Base-by-base conservation (phyloP, 2,329 filamentous ascomycete genomes). In the Xylaria sp. region DNA sequence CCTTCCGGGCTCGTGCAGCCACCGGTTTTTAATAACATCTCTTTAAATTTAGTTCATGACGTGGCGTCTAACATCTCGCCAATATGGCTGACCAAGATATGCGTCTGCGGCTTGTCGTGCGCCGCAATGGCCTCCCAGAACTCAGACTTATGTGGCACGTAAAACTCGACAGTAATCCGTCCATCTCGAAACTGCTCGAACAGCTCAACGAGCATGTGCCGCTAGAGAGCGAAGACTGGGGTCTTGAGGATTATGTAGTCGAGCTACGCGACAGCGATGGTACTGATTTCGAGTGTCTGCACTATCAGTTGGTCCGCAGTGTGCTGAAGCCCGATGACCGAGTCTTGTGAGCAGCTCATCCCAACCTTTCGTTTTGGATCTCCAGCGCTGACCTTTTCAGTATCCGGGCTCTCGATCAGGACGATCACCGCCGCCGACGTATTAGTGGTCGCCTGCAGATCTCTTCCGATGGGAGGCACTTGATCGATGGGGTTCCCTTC, bases 181-280 rank as follows among this genome's bases (percentile, higher is more conserved):
- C 93, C 2, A 85, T 97, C 68, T 87, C 92, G 34, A 89, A 91
- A 72, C 86, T 97, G 2, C 84, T 97, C 43, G 89, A 92, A 70
- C 87, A 93, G 68, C 84, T 97, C 72, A 94, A 97, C 79, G 88
- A 92, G 50, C 85, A 92, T 18, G 83, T 97, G 1, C 94, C 94
- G 0, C 87, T 98, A 0, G 94, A 97, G 81, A 89, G 90, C 65
- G 85, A 85, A 46, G 85, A 93, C 67, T 97, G 93, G 93, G 93
- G 93, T 0, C 81, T 97, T 3, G 94, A 97, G 75, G 93, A 97
- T 77, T 98, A 98, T 79, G 87, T 87, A 9, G 93, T 97, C 34
- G 92, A 97, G 79, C 85, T 97, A 3, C 79, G 80, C 23, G 84
- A 86, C 63, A 74, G 76, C 32, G 80, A 82, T 43, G 86, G 85